Evolutionary conservation across 495 filamentous ascomycete genomes (phyloP).

Genomic region (Geoglossum glabrum): DNA sequence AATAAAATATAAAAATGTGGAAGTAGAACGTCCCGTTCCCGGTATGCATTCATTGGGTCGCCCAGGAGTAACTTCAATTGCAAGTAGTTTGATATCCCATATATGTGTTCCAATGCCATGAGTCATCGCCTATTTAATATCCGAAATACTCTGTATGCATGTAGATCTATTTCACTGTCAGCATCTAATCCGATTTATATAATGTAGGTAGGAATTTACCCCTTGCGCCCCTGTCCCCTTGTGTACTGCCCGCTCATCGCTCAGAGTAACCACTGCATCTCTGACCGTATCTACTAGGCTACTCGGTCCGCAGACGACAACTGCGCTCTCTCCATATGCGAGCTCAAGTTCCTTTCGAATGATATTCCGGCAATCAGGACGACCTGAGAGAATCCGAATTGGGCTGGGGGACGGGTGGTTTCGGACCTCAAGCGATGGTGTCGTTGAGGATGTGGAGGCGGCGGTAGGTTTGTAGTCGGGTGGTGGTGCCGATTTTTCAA

Average conservation of each 20-base stretch:
- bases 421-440: background rate
- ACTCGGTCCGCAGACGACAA: slow-evolving; percentile 61
- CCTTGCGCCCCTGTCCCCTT: slow-evolving; percentile 83
- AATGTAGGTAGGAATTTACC: background rate
- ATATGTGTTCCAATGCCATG: no score
- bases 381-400: slow-evolving; percentile 13
- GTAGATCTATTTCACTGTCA: slow-evolving; percentile 18
- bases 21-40: no score
- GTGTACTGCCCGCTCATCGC: slow-evolving; percentile 74
- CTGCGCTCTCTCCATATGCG: slow-evolving; percentile 61
- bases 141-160: slow-evolving; percentile 25
- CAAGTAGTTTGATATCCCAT: no score
- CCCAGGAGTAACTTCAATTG: no score
- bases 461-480: background rate
- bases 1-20: no score
- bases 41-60: no score
- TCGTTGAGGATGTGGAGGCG: background rate
- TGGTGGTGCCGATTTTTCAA: background rate
- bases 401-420: background rate
- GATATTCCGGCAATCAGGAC: slow-evolving; percentile 24
- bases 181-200: background rate
- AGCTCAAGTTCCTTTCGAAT: slow-evolving; percentile 42
- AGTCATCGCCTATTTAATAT: no score
- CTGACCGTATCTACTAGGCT: slow-evolving; percentile 45
- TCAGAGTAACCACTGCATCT: slow-evolving; percentile 44